Evolutionary conservation across 1,284 basidiomycete genomes (phyloP), one percentile per base, ranked within the genome.

Genomic region (Leccinum angustisporum): DNA sequence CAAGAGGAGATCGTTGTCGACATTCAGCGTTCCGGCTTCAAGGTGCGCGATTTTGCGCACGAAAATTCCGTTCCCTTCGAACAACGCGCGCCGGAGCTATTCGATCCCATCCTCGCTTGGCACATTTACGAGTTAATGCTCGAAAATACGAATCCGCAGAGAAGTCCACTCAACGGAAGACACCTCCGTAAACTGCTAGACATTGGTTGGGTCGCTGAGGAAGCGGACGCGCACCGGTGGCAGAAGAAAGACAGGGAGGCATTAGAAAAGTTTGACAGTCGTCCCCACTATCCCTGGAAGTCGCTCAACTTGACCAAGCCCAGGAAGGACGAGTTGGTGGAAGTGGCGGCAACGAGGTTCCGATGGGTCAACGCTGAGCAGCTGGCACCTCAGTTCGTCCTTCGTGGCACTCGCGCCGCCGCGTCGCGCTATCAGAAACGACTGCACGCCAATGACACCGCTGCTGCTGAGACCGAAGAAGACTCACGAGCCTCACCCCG

Each of bases 21-120:
- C 14, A 73, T 75, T 21, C 72, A 74, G 60, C 67, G 65, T 16
- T 71, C 67, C 8, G 80, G 80, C 36, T 78, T 86, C 69, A 84
- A 82, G 72, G 77, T 84, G 36, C 79, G 79, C 65, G 84, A 86
- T 72, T 85, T 79, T 65, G 83, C 78, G 2, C 75, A 76, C 62
- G 74, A 72, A 56, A 38, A 48, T 21, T 34, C 62, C 3, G 7
- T 60, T 10, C 65, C 68, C 5, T 14, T 54, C 21, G 59, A 66
- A n/a, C 38, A 64, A 48, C 58, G 57, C 43, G 71, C 74, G 16
- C 66, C 70, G 2, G 79, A 79, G 60, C 70, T 79, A 13, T 83
- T 82, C 58, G 79, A 83, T 61, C 81, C 76, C 8, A 61, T 76
- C 40, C 65, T 74, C 40, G 69, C 63, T 16, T 74, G 74, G 66